Base-by-base conservation (phyloP, 257 asterid genomes). In the Capsicum baccatum region DNA sequence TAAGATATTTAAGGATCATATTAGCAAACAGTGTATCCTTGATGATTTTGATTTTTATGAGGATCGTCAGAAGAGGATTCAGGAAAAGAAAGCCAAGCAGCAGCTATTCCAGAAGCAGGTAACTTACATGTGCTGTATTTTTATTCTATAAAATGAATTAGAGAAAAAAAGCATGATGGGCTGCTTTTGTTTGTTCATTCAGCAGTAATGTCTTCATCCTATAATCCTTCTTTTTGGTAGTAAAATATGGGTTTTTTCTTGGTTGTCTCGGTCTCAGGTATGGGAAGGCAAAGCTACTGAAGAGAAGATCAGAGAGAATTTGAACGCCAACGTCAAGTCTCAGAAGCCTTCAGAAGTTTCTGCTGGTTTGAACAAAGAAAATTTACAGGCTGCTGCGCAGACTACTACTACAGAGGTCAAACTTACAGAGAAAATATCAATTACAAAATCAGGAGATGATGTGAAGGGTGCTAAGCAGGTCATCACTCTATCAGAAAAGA, bases 11-110 rank as follows among this genome's bases (percentile, higher is more conserved):
- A 92, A 93, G 84, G 91, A 89, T 68, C 92, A 93, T 79, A 39
- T 87, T 5, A 89, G 89, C 52, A 93, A 89, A 64, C 94, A 91
- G 60, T 92, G 93, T 57, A 90, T 93, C 48, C 84, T 93, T n/a
- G 97, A 93, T 80, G 97, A 93, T 79, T 93, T 93, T 19, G 94
- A 91, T 17, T 93, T 93, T 88, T 93, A 93, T 5, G 95, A 92
- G 88, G 96, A 90, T 60, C 92, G 97, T n/a, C 92, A 93, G 87
- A 93, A 89, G 64, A 90, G 88, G 85, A 92, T 90, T 69, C 92
- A 83, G 83, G 95, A 92, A 71, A 92, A 90, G 90, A 92, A 92
- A 85, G 89, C 90, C 63, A 91, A 89, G 89, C 91, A 88, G 33
- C 96, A 87, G 76, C 90, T 82, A 50, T 83, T 63, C 87, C 90